Base-by-base conservation (phyloP, 177 flowering plant genomes). In the Vitis hybrid region DNA sequence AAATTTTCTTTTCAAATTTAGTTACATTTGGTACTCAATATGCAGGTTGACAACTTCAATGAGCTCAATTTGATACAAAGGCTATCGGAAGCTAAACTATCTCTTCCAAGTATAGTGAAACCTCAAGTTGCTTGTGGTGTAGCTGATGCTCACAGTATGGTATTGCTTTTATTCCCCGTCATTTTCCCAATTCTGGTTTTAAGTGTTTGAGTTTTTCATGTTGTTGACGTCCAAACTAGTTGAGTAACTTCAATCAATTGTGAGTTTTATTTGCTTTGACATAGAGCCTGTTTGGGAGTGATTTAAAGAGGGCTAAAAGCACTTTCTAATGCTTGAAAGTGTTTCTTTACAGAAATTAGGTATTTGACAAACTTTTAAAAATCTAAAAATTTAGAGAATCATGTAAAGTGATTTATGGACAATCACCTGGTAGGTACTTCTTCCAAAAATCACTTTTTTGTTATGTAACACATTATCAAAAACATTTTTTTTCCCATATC, bases 51-150 rank as follows among this genome's bases (percentile, higher is more conserved):
- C 73, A 76, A 75, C 56, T 94, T 87, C 77, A 55, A 79, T 60
- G 89, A 85, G 10, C 83, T 85, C 64, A 78, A 76, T 74, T 73
- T 94, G 77, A 73, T 29, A 48, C 79, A 80, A 74, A 84, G 73
- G 64, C 70, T 94, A 19, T 69, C 72, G 1, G 85, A 82, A 66
- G 89, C 91, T 64, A 76, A 82, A 62, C 74, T 91, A 20, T 77
- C 82, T 69, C 86, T 86, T 76, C 98, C 98, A 29, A 74, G 79
- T 71, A 92, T 94, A 59, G 93, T 92, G 60, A 94, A 94, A 80
- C 94, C 98, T 72, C 94, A 86, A 85, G 87, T 94, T 87, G 98
- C 97, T 72, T 94, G 98, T 82, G 98, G 98, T 60, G 94, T 92
- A 29, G 82, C 89, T 71, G 88, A 90, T 82, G 92, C 98, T 72